Percentiles rank a stretch among this genome's conserved stretches.
phyloP scores from a whole-genome alignment of 805 yeast genomes.

The Millerozyma miso region DNA sequence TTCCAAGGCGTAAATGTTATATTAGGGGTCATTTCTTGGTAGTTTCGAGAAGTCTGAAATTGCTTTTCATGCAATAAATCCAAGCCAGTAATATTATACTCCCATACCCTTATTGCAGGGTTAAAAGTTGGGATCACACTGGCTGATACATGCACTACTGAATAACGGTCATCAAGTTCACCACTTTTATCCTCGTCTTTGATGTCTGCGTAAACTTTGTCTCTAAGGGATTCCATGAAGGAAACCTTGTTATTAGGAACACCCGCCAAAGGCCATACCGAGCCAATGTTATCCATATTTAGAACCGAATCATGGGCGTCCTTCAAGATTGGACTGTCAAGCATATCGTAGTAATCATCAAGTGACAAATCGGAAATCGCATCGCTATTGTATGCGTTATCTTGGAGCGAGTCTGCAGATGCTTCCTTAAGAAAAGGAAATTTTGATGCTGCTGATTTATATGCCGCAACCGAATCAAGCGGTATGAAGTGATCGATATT shows the following conservation, averaged over 20 bases:
- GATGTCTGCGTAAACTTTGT: slow-evolving; percentile 46
- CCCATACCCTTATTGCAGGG: slow-evolving; percentile 83
- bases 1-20: slow-evolving; percentile 50
- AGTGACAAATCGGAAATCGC: slow-evolving; percentile 7
- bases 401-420: neutral
- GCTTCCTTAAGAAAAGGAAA: slow-evolving; percentile 5
- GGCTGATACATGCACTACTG: slow-evolving; percentile 65
- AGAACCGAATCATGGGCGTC: slow-evolving; percentile 5
- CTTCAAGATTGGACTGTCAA: slow-evolving; percentile 1
- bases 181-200: slow-evolving; percentile 45
- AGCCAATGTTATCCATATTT: slow-evolving; percentile 9
- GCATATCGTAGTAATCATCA: slow-evolving; percentile 1
- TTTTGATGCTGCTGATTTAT: slow-evolving; percentile 41
- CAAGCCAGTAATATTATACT: slow-evolving; percentile 62
- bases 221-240: slow-evolving; percentile 58
- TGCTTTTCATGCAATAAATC: slow-evolving; percentile 22
- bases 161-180: slow-evolving; percentile 50
- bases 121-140: slow-evolving; percentile 83
- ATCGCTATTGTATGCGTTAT: neutral
- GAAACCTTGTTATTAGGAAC: slow-evolving; percentile 62
- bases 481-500: slow-evolving; percentile 84
- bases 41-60: neutral
- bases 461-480: slow-evolving; percentile 65
- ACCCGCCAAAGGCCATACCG: slow-evolving; percentile 46
- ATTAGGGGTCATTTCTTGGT: neutral